A percentile compares a stretch with the other conserved stretches of the same genome.
Evolutionary conservation across 1,139 yeast species (phyloP).

Genomic region (Debaryomyces subglobosus): DNA sequence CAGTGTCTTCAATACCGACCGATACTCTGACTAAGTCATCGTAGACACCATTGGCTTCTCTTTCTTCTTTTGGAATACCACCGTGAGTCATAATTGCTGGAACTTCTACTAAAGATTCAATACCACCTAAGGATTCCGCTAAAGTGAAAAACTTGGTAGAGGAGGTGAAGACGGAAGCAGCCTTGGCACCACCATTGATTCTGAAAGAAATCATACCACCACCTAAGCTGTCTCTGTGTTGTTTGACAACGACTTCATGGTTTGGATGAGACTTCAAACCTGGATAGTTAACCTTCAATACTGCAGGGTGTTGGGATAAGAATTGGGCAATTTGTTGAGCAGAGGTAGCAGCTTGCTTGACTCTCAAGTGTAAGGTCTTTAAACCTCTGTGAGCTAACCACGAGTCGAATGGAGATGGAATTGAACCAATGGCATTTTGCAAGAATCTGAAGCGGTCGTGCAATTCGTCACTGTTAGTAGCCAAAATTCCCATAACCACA

Average conservation of each 20-base stretch:
- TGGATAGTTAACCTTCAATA: conserved; percentile 77
- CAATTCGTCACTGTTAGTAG: conserved; percentile 63
- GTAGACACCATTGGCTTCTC: conserved; percentile 80
- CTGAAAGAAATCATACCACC: conserved; percentile 94
- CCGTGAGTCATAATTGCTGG: conserved; percentile 95
- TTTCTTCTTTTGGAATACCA: conserved; percentile 79
- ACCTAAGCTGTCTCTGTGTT: conserved; percentile 84
- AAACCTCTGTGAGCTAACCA: conserved; percentile 95
- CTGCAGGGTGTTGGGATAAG: conserved; percentile 54
- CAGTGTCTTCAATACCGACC: conserved; percentile 86
- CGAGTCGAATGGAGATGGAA: conserved; percentile 88
- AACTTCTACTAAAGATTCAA: conserved; percentile 83
- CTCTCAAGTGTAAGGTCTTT: conserved; percentile 83
- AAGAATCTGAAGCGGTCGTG: conserved; percentile 71
- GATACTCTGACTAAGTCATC: conserved; percentile 83
- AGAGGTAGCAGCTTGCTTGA: conserved; percentile 64
- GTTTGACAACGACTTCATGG: conserved; percentile 65
- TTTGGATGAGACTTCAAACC: conserved; percentile 71
- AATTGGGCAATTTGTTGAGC: conserved; percentile 76
- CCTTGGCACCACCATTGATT: conserved; percentile 78
- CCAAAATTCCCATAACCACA: conserved; percentile 85
- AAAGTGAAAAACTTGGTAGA: conserved; percentile 76
- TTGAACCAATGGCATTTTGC: conserved; percentile 88
- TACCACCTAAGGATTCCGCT: conserved; percentile 91
- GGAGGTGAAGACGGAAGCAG: conserved; percentile 75